Percentiles rank a stretch among this genome's conserved stretches.
These are phyloP conservation scores for Ogataea henricii DNA, from an alignment of 805 yeast genomes.

Conservation along the genomic window DNA sequence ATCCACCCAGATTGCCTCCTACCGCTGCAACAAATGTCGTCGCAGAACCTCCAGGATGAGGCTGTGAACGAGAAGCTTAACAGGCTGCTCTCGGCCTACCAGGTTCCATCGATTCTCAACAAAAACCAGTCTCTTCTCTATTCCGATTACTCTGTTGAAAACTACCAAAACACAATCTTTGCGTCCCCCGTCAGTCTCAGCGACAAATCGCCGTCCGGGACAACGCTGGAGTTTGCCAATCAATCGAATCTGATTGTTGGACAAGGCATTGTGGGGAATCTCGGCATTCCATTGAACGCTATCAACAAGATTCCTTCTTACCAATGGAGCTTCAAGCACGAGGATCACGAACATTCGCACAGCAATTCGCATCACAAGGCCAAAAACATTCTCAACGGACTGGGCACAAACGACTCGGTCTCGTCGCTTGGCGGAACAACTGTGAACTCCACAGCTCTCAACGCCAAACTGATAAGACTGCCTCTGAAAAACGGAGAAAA, in stretches of 20 bases:
- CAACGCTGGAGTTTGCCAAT: slow-evolving; percentile 19
- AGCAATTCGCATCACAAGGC: slow-evolving; percentile 23
- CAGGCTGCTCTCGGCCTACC: slow-evolving; percentile 24
- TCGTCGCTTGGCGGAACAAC: slow-evolving; percentile 31
- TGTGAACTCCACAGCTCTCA: slow-evolving; percentile 28
- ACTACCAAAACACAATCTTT: slow-evolving; percentile 27
- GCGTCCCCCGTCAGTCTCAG: slow-evolving; percentile 24
- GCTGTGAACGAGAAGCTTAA: slow-evolving; percentile 22
- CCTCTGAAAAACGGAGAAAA: slow-evolving; percentile 27
- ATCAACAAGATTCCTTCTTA: slow-evolving; percentile 37
- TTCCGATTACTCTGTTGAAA: slow-evolving; percentile 22
- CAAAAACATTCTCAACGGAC: slow-evolving; percentile 28
- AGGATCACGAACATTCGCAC: slow-evolving; percentile 29
- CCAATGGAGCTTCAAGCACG: slow-evolving; percentile 35
- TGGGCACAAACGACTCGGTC: slow-evolving; percentile 28
- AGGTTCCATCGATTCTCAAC: slow-evolving; percentile 23
- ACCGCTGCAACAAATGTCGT: too few relatives aligned
- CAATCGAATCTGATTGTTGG: slow-evolving; percentile 32
- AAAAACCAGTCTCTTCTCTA: slow-evolving; percentile 19
- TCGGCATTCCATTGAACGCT: slow-evolving; percentile 35
- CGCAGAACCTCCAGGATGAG: slow-evolving; percentile 5
- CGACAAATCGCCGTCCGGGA: slow-evolving; percentile 22
- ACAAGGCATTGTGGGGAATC: slow-evolving; percentile 36
- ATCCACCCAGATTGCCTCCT: too few relatives aligned
- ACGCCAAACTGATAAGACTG: slow-evolving; percentile 30